Evolutionary conservation across 2,329 filamentous ascomycete genomes (phyloP).

Genomic region (Nemania sp.): DNA sequence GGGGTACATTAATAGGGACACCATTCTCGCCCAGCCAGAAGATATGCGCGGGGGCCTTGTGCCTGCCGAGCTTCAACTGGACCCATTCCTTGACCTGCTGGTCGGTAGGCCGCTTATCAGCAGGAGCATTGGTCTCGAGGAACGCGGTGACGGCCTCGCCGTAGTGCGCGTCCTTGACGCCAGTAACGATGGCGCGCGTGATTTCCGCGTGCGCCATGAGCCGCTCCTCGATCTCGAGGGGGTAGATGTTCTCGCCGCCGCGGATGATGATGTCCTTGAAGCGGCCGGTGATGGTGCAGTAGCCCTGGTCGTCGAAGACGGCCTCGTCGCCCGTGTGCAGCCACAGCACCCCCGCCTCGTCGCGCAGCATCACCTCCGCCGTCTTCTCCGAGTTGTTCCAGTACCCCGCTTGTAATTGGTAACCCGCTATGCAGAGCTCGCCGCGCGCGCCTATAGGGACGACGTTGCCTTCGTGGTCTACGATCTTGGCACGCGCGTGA

Average conservation of each 20-base stretch:
- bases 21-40: constrained; percentile 78
- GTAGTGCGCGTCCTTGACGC: constrained; percentile 76
- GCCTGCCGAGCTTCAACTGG: constrained; percentile 69
- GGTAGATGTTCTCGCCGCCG: constrained; percentile 80
- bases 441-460: constrained; percentile 76
- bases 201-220: constrained; percentile 74
- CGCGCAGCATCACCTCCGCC: constrained; percentile 67
- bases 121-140: constrained; percentile 49
- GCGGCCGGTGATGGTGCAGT: constrained; percentile 78
- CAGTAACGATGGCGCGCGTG: constrained; percentile 75
- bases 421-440: constrained; percentile 82
- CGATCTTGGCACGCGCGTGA: constrained; percentile 81
- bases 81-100: constrained; percentile 73
- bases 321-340: constrained; percentile 76
- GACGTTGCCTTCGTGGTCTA: constrained; percentile 73
- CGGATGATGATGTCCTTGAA: constrained; percentile 86
- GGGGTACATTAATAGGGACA: constrained; percentile 66
- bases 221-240: constrained; percentile 80
- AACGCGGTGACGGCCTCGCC: constrained; percentile 80
- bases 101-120: constrained; percentile 57
- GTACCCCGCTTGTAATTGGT: constrained; percentile 76
- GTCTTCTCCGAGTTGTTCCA: constrained; percentile 82
- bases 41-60: constrained; percentile 78
- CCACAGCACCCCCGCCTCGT: constrained; percentile 69
- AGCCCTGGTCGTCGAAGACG: constrained; percentile 74